phyloP scores from a whole-genome alignment of 2,329 filamentous ascomycete species.

The Arthrobotrys musiformis region DNA sequence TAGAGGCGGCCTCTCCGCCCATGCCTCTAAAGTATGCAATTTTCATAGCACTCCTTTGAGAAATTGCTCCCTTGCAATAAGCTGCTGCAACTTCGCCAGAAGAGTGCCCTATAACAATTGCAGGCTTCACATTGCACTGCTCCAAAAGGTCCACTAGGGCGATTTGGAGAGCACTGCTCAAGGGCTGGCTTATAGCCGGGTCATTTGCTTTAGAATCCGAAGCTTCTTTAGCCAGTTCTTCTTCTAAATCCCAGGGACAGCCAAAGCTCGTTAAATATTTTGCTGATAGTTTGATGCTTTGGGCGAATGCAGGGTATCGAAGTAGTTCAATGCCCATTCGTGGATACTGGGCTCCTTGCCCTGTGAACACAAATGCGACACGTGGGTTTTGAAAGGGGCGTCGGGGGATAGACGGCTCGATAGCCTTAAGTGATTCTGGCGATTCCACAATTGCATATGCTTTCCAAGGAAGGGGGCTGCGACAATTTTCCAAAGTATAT shows the following conservation, averaged over 20 bases:
- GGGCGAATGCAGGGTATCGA: constrained; percentile 11
- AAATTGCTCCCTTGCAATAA: constrained; percentile 40
- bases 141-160: constrained; percentile 64
- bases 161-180: constrained; percentile 69
- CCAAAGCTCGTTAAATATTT: background rate
- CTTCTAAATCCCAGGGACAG: constrained; percentile 15
- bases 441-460: constrained; percentile 6
- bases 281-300: constrained; percentile 17
- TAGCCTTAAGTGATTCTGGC: background rate
- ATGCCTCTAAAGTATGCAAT: constrained; percentile 38
- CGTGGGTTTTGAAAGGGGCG: background rate
- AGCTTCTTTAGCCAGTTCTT: constrained; percentile 12
- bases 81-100: constrained; percentile 66
- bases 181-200: constrained; percentile 66
- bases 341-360: constrained; percentile 66
- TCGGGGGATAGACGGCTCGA: background rate
- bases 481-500: constrained; percentile 14
- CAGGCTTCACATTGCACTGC: constrained; percentile 60
- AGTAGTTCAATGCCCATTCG: constrained; percentile 62
- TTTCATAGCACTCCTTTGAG: constrained; percentile 25
- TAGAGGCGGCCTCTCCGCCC: constrained; percentile 15
- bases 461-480: constrained; percentile 20
- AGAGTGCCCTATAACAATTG: constrained; percentile 64
- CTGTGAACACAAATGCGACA: constrained; percentile 62
- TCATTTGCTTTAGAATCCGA: constrained; percentile 55